phyloP scores from a whole-genome alignment of 768 basidiomycete species.

The Exidia glandulosa region DNA sequence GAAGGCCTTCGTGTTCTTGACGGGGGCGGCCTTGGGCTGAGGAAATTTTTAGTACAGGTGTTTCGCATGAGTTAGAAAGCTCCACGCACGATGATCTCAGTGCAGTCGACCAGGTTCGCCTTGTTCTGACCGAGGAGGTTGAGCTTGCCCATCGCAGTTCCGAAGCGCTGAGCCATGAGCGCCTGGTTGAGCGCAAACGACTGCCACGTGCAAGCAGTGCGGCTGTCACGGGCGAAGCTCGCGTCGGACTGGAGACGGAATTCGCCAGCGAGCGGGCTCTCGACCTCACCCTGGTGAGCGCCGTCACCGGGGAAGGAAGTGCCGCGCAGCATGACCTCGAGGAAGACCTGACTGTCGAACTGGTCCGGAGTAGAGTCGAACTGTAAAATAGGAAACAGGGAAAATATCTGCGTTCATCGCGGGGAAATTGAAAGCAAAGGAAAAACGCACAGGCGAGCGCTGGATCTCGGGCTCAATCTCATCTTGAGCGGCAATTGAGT shows the following conservation, averaged over 20 bases:
- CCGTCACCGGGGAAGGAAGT: slow-evolving; percentile 23
- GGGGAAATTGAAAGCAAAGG: too few species aligned
- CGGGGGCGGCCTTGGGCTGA: not conserved
- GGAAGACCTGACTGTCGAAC: slow-evolving; percentile 14
- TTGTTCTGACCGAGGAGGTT: not conserved
- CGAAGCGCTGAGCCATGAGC: slow-evolving; percentile 1
- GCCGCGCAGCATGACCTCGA: slow-evolving; percentile 19
- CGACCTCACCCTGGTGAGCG: slow-evolving; percentile 28
- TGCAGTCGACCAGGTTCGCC: slow-evolving; percentile 1
- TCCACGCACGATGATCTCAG: slow-evolving; percentile 3
- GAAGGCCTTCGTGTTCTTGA: not conserved
- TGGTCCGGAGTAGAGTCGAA: slow-evolving; percentile 14
- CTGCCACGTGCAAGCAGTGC: slow-evolving; percentile 41
- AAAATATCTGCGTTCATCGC: too few species aligned
- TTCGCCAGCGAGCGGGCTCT: slow-evolving; percentile 29
- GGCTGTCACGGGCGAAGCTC: slow-evolving; percentile 25
- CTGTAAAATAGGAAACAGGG: too few species aligned
- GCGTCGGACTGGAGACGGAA: slow-evolving; percentile 36
- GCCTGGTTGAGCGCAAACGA: slow-evolving; percentile 15
- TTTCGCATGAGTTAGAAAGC: too few species aligned
- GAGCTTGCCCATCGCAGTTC: not conserved
- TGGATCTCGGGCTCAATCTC: slow-evolving; percentile 16
- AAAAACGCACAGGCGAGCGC: too few species aligned
- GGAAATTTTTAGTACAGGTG: too few species aligned
- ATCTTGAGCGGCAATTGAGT: slow-evolving; percentile 15